Percentiles rank a stretch among this genome's conserved stretches.
phyloP scores from a whole-genome alignment of 768 basidiomycete species.

The Suillus brevipes region DNA sequence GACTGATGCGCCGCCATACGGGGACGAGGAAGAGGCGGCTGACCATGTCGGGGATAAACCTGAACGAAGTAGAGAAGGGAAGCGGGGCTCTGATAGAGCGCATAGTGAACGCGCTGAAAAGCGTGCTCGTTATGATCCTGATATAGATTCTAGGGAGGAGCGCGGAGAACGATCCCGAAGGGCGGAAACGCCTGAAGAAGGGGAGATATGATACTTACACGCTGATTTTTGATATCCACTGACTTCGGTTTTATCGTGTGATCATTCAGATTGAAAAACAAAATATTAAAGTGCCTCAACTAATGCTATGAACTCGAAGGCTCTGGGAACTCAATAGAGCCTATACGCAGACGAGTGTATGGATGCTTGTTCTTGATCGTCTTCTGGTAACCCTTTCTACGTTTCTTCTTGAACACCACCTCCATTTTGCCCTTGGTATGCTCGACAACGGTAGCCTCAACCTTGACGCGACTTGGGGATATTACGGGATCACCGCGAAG shows the following conservation, averaged over 20 bases:
- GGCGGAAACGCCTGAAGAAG: conserved; percentile 84
- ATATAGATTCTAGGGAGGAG: conserved; percentile 46
- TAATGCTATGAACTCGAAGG: conserved; percentile 30
- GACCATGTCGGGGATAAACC: conserved; percentile 36
- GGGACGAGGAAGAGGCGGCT: conserved; percentile 41
- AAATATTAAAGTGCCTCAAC: background rate
- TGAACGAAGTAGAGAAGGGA: conserved; percentile 48
- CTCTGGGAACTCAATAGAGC: conserved; percentile 62
- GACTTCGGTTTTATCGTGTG: background rate
- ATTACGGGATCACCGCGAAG: conserved; percentile 78
- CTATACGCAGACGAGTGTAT: conserved; percentile 93
- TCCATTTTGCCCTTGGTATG: conserved; percentile 96
- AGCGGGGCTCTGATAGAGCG: conserved; percentile 42
- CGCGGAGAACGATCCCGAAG: conserved; percentile 41
- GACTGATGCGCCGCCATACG: conserved; percentile 44
- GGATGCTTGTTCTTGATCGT: conserved; percentile 92
- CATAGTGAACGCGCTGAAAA: conserved; percentile 65
- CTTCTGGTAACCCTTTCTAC: conserved; percentile 97
- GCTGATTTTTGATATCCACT: background rate
- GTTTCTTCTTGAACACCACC: conserved; percentile 92
- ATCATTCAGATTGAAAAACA: background rate
- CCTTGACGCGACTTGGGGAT: conserved; percentile 62
- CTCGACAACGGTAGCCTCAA: conserved; percentile 92
- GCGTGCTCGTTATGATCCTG: conserved; percentile 56
- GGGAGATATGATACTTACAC: conserved; percentile 61